These are phyloP conservation scores for Chionographis japonica DNA, from an alignment of 106 monocot genomes.

Conservation along the genomic window DNA sequence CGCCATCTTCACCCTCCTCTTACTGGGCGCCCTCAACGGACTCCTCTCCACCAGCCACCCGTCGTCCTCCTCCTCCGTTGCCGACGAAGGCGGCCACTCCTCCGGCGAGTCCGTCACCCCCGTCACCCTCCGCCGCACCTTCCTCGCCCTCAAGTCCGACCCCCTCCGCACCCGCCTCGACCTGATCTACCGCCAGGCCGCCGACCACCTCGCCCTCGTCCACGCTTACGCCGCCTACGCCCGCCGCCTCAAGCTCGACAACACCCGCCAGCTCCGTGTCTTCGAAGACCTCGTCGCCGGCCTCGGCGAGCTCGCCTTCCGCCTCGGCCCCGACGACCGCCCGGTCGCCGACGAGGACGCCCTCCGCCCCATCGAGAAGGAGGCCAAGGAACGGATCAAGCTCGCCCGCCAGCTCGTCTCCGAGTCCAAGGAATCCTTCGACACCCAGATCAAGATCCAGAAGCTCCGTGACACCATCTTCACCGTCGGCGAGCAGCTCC, in stretches of 20 bases:
- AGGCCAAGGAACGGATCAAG: slow-evolving; percentile 72
- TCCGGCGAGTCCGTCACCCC: background rate
- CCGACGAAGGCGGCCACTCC: no score
- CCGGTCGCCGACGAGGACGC: slow-evolving; percentile 36
- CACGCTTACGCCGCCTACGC: slow-evolving; percentile 73
- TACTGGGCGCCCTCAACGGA: slow-evolving; percentile 24
- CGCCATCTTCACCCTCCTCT: slow-evolving; percentile 34
- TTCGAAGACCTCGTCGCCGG: slow-evolving; percentile 39
- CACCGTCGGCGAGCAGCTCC: slow-evolving; percentile 82
- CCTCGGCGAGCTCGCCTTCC: slow-evolving; percentile 42
- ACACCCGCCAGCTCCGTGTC: slow-evolving; percentile 49
- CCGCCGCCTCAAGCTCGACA: slow-evolving; percentile 65
- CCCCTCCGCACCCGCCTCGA: slow-evolving; percentile 44
- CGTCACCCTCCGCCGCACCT: slow-evolving; percentile 16
- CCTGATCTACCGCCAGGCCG: slow-evolving; percentile 65
- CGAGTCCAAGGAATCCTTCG: slow-evolving; percentile 83
- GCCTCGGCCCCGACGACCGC: slow-evolving; percentile 26
- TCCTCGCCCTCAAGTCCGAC: slow-evolving; percentile 49
- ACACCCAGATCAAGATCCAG: slow-evolving; percentile 98
- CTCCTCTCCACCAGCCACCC: slow-evolving; percentile 14
- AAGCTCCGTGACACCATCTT: slow-evolving; percentile 92
- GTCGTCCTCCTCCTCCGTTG: background rate
- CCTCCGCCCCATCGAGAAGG: slow-evolving; percentile 66
- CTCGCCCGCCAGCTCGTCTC: slow-evolving; percentile 54
- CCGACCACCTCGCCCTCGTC: slow-evolving; percentile 70